These are phyloP conservation scores for Podila horticola DNA, from an alignment of 192 early-diverging fungal species.

Conservation along the genomic window DNA sequence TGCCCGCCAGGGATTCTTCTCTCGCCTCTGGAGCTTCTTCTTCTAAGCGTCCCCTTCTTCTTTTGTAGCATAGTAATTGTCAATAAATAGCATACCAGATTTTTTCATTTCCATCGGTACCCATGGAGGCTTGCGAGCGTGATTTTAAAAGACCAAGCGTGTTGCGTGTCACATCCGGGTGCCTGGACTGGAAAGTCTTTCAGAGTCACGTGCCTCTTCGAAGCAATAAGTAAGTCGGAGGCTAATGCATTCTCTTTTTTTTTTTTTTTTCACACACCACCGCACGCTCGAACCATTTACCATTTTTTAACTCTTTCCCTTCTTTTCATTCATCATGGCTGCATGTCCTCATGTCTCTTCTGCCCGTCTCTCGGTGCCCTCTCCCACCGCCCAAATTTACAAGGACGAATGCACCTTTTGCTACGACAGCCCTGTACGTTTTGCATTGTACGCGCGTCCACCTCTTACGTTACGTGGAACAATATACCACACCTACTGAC, in stretches of 20 bases:
- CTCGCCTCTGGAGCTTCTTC: constrained; percentile 33
- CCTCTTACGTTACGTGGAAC: not conserved
- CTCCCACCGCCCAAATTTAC: constrained; percentile 66
- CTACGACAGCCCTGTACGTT: constrained; percentile 73
- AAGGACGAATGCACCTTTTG: constrained; percentile 98
- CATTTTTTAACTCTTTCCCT: not conserved
- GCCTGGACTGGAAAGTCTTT: too few relatives aligned
- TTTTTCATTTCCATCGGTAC: too few relatives aligned
- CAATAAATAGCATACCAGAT: too few relatives aligned
- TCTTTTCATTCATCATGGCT: constrained; percentile 37
- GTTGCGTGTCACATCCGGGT: too few relatives aligned
- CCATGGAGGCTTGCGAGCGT: too few relatives aligned
- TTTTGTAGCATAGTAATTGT: not conserved
- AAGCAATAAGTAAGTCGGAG: too few relatives aligned
- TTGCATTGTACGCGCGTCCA: not conserved
- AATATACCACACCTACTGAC: not conserved
- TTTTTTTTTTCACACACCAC: constrained; percentile 6
- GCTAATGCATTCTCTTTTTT: not conserved
- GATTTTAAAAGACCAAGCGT: too few relatives aligned
- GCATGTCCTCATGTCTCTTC: constrained; percentile 64
- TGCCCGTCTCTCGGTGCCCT: constrained; percentile 52
- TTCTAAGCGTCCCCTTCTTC: constrained; percentile 7
- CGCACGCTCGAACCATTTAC: not conserved
- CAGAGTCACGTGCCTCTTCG: too few relatives aligned
- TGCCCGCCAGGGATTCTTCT: constrained; percentile 26